Base-by-base conservation (phyloP, 75 land plant species). In the Pinus tabuliformis region DNA sequence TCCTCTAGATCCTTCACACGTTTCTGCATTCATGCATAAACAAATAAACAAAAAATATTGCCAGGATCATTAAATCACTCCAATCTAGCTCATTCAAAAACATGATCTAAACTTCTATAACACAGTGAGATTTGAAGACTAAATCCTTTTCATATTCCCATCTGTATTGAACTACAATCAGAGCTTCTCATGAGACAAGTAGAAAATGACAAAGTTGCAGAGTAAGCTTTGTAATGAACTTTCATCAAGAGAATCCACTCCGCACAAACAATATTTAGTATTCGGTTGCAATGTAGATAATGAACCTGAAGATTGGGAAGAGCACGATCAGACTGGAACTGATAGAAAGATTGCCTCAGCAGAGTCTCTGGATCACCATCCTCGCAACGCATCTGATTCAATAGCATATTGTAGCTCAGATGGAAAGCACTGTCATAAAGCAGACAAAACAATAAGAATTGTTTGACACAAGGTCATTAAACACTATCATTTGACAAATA, bases 321-420 rank as follows among this genome's bases (percentile, higher is more conserved):
- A 11, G 95, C 90, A 70, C 91, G 90, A 62, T 97, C 99, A 72
- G 89, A 82, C 79, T 97, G 99, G 79, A 95, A 97, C 73, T 97
- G 99, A 77, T 91, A 91, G 66, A 97, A 97, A 30, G 99, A 97
- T 77, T 91, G 86, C 18, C 92, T 84, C 37, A 97, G 87, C 72
- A 97, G 78, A 60, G 85, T 84, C 75, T 97, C 98, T 64, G 99
- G 96, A 84, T 95, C 85, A 59, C 98, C 98, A 76, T 97, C 99
- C 76, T 97, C 99, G 84, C 86, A 91, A 52, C 99, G 90, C 81
- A 97, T 78, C 86, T 95, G 99, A 83, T 97, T 97, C 77, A 97
- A 83, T 73, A 97, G 86, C 99, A 97, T 97, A 85, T 92, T 97
- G 85, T 97, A 97, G 86, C 96, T 93, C 73, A 97, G 79, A 76